A percentile compares a stretch with the other conserved stretches of the same genome.
These are phyloP conservation scores for Mesotaenium endlicherianum DNA, from an alignment of 139 green algal genomes.

Conservation along the genomic window DNA sequence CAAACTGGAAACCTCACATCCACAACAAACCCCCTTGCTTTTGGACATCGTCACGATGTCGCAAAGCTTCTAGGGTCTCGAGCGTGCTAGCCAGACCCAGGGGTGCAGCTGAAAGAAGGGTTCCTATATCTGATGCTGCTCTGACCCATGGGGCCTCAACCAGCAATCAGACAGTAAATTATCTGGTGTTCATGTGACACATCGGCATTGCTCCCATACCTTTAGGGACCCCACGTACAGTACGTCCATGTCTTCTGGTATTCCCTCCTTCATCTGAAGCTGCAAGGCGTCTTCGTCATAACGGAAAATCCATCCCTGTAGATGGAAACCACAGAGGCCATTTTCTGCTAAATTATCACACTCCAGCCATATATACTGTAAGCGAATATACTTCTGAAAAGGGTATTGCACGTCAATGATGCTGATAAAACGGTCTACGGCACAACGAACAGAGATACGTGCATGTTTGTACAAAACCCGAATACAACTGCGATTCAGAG, in stretches of 20 bases:
- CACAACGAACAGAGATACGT: too few species aligned
- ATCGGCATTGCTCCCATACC: conserved; percentile 11
- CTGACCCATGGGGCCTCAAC: too few species aligned
- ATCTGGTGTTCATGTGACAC: background rate
- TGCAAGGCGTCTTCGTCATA: conserved; percentile 93
- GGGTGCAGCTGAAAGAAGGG: background rate
- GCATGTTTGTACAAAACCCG: background rate
- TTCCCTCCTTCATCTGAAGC: conserved; percentile 79
- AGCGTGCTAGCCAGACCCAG: background rate
- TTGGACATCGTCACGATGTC: too few species aligned
- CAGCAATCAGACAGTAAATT: background rate
- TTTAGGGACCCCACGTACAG: conserved; percentile 49
- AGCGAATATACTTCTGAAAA: too few species aligned
- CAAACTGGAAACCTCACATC: too few species aligned
- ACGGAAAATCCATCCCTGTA: conserved; percentile 78
- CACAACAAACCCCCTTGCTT: too few species aligned
- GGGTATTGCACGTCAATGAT: too few species aligned
- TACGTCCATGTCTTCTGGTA: conserved; percentile 43
- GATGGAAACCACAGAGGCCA: background rate
- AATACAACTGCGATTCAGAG: background rate
- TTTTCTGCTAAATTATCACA: too few species aligned
- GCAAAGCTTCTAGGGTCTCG: too few species aligned
- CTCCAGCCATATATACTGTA: too few species aligned
- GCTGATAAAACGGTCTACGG: too few species aligned
- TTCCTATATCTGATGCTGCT: too few species aligned